Conservation (phyloP, 1,139 yeast genomes). For the Protomyces gravidus region DNA sequence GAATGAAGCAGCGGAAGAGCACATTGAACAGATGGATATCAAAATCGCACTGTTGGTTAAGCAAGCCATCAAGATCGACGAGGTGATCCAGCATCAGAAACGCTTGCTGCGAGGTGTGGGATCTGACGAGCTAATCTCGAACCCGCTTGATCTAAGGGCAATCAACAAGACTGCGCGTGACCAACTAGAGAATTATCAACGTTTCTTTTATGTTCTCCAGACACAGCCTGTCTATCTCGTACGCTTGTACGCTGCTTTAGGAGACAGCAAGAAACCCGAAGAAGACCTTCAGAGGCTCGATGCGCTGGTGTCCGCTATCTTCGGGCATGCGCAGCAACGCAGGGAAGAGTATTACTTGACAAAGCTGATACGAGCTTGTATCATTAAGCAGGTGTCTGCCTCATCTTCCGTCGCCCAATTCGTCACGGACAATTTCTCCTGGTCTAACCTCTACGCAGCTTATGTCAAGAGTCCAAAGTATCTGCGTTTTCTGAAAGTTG, state of each 20-base stretch:
- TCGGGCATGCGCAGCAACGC: conserved; percentile 43
- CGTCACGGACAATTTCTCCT: conserved; percentile 41
- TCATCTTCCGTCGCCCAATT: conserved; percentile 37
- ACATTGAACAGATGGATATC: conserved; percentile 73
- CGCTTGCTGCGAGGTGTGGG: conserved; percentile 30
- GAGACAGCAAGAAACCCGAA: conserved; percentile 28
- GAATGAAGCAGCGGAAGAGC: conserved; percentile 66
- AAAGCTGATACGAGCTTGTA: conserved; percentile 54
- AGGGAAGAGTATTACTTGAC: conserved; percentile 75
- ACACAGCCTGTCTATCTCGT: conserved; percentile 75
- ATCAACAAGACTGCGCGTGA: conserved; percentile 45
- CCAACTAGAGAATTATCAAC: conserved; percentile 62
- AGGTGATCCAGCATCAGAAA: conserved; percentile 55
- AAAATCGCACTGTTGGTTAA: conserved; percentile 73
- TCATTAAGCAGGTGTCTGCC: conserved; percentile 48
- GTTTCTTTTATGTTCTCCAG: conserved; percentile 74
- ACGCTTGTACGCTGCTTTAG: conserved; percentile 47
- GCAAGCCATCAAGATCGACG: conserved; percentile 75
- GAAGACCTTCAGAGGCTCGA: conserved; percentile 44
- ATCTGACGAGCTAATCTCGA: conserved; percentile 6
- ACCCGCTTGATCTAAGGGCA: conserved; percentile 43
- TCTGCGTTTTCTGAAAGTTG: conserved; percentile 50
- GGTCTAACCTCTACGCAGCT: conserved; percentile 52
- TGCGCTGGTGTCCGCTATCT: conserved; percentile 50
- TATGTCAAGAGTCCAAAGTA: conserved; percentile 55